Percentiles rank a stretch among this genome's conserved stretches.
phyloP scores from a whole-genome alignment of 192 early-diverging fungal genomes.

The Chytriomyces confervae region DNA sequence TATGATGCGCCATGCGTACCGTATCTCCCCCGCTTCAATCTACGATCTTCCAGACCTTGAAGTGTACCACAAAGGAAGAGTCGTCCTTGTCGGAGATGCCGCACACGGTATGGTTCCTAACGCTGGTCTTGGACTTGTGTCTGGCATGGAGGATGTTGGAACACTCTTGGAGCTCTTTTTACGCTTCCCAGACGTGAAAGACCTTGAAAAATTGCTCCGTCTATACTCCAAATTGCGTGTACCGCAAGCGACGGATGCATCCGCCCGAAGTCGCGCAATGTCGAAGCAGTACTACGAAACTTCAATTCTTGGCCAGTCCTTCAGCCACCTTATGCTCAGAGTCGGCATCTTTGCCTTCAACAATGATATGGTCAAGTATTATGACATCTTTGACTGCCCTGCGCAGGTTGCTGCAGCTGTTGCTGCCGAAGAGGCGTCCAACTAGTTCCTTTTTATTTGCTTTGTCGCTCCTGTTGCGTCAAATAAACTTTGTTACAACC shows the following conservation, averaged over 20 bases:
- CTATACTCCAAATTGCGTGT: conserved; percentile 13
- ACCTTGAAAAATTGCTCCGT: background rate
- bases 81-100: conserved; percentile 28
- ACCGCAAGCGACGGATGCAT: conserved; percentile 12
- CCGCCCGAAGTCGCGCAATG: conserved; percentile 8
- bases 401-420: background rate
- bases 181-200: background rate
- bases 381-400: background rate
- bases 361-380: background rate
- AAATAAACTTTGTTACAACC: too few relatives aligned
- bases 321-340: background rate
- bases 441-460: too few relatives aligned
- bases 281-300: conserved; percentile 8
- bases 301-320: background rate
- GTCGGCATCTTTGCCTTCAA: conserved; percentile 1
- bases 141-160: conserved; percentile 40
- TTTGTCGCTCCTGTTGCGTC: too few relatives aligned
- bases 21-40: conserved; percentile 21
- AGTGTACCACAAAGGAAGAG: conserved; percentile 21
- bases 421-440: too few relatives aligned
- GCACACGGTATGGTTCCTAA: conserved; percentile 43
- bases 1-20: conserved; percentile 22
- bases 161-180: conserved; percentile 29
- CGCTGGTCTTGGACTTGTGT: conserved; percentile 38
- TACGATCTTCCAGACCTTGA: conserved; percentile 21